phyloP scores from a whole-genome alignment of 2,329 filamentous ascomycete genomes.

The Epichloe festucae region DNA sequence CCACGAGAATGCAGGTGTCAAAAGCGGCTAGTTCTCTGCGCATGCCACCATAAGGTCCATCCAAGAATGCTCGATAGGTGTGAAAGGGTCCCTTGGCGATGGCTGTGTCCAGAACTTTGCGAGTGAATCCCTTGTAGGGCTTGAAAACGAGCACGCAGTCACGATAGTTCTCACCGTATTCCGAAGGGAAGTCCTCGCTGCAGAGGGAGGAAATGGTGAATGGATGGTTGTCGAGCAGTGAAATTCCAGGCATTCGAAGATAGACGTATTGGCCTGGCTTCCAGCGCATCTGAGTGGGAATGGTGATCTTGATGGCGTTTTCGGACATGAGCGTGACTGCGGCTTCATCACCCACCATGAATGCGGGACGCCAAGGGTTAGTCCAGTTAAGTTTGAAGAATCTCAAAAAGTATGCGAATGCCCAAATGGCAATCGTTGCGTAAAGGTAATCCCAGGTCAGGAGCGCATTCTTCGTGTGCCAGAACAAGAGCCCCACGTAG shows the following conservation, averaged over 20 bases:
- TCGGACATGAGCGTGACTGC: conserved; percentile 82
- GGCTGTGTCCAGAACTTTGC: conserved; percentile 68
- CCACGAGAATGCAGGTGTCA: conserved; percentile 84
- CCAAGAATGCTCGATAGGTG: conserved; percentile 83
- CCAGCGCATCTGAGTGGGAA: conserved; percentile 88
- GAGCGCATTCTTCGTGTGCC: conserved; percentile 90
- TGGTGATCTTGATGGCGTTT: conserved; percentile 89
- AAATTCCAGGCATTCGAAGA: conserved; percentile 84
- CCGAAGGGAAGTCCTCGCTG: conserved; percentile 84
- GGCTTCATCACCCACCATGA: conserved; percentile 81
- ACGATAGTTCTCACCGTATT: conserved; percentile 75
- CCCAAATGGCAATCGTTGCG: conserved; percentile 68
- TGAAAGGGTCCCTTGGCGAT: conserved; percentile 79
- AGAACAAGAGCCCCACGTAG: conserved; percentile 79
- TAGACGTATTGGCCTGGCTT: conserved; percentile 91
- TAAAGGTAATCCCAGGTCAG: conserved; percentile 84
- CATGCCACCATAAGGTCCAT: conserved; percentile 94
- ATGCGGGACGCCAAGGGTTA: conserved; percentile 65
- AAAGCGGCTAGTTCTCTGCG: conserved; percentile 80
- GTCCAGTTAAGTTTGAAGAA: conserved; percentile 85
- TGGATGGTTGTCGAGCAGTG: conserved; percentile 82
- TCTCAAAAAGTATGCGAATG: conserved; percentile 58
- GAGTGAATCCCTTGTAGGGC: conserved; percentile 83
- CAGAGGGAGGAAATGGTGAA: conserved; percentile 91
- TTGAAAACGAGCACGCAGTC: conserved; percentile 88